Conservation (phyloP, 805 yeast species). For the Starmerella bombi region DNA sequence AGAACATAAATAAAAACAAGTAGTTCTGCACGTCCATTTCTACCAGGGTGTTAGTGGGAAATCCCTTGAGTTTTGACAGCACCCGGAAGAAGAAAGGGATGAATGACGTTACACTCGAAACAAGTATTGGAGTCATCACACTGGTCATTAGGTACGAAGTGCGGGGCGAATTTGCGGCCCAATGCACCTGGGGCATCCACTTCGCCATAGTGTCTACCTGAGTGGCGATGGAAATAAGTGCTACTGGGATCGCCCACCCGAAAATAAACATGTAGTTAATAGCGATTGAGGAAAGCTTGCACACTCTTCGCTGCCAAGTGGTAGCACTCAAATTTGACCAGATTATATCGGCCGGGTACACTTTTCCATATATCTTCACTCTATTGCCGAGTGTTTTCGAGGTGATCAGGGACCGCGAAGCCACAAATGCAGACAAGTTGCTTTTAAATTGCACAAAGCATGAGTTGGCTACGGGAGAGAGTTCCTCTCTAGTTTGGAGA, state of each 20-base stretch:
- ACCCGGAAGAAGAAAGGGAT: slow-evolving; percentile 47
- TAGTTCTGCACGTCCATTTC: slow-evolving; percentile 65
- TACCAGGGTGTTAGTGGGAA: slow-evolving; percentile 45
- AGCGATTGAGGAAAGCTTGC: slow-evolving; percentile 34
- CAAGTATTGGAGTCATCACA: slow-evolving; percentile 52
- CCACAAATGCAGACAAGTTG: slow-evolving; percentile 46
- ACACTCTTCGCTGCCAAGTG: slow-evolving; percentile 29
- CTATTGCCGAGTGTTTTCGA: slow-evolving; percentile 6
- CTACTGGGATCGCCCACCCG: slow-evolving; percentile 74
- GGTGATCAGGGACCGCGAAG: slow-evolving; percentile 32
- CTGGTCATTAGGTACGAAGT: slow-evolving; percentile 44
- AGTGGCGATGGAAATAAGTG: slow-evolving; percentile 60
- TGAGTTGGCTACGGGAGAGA: slow-evolving; percentile 24
- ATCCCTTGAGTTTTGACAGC: slow-evolving; percentile 44
- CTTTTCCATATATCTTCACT: slow-evolving; percentile 27
- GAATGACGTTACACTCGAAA: slow-evolving; percentile 48
- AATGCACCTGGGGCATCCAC: slow-evolving; percentile 45
- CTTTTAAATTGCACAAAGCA: slow-evolving; percentile 50
- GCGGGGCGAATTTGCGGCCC: slow-evolving; percentile 45
- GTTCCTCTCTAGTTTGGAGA: slow-evolving; percentile 37
- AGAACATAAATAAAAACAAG: slow-evolving; percentile 64
- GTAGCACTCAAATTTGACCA: slow-evolving; percentile 49
- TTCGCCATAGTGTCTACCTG: slow-evolving; percentile 55
- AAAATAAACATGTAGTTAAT: slow-evolving; percentile 40
- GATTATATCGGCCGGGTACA: slow-evolving; percentile 52